Evolutionary conservation across 129 eudicot species (phyloP).

Genomic region (Ambrosia trifida): DNA sequence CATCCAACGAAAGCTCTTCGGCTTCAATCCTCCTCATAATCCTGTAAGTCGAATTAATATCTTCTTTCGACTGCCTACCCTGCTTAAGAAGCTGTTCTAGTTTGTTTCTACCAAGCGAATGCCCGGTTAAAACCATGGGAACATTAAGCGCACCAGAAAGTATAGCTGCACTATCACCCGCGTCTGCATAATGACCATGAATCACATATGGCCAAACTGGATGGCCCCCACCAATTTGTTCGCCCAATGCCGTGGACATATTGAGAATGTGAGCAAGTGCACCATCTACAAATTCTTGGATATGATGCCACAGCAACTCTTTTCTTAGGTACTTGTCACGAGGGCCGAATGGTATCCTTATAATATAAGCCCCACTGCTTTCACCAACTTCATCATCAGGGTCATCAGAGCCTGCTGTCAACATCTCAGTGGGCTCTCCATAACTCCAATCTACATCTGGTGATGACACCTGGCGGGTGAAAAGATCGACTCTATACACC

Average conservation of each 20-base stretch:
- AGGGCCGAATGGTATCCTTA: slow-evolving; percentile 87
- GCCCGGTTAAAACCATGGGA: slow-evolving; percentile 95
- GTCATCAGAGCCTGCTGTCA: slow-evolving; percentile 63
- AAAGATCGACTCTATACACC: slow-evolving; percentile 83
- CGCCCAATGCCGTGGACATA: slow-evolving; percentile 82
- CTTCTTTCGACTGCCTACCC: slow-evolving; percentile 92
- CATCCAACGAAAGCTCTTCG: slow-evolving; percentile 87
- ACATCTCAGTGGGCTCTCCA: slow-evolving; percentile 95
- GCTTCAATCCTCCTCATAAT: slow-evolving; percentile 90
- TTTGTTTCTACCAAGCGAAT: slow-evolving; percentile 91
- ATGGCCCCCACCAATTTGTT: slow-evolving; percentile 81
- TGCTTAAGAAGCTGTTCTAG: slow-evolving; percentile 85
- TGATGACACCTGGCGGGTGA: slow-evolving; percentile 86
- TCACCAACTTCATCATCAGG: slow-evolving; percentile 71
- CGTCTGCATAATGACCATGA: slow-evolving; percentile 96
- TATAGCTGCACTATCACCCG: slow-evolving; percentile 94
- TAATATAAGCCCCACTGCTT: slow-evolving; percentile 91
- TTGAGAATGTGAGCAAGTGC: slow-evolving; percentile 88
- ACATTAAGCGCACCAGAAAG: slow-evolving; percentile 95
- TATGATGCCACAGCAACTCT: slow-evolving; percentile 80
- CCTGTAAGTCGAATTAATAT: slow-evolving; percentile 80
- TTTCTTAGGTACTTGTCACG: slow-evolving; percentile 73
- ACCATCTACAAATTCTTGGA: slow-evolving; percentile 92
- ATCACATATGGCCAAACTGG: slow-evolving; percentile 94
- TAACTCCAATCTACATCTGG: slow-evolving; percentile 96